A percentile compares a stretch with the other conserved stretches of the same genome.
These are phyloP conservation scores for Camellia oleifera DNA, from an alignment of 179 eudicot species.

Conservation along the genomic window DNA sequence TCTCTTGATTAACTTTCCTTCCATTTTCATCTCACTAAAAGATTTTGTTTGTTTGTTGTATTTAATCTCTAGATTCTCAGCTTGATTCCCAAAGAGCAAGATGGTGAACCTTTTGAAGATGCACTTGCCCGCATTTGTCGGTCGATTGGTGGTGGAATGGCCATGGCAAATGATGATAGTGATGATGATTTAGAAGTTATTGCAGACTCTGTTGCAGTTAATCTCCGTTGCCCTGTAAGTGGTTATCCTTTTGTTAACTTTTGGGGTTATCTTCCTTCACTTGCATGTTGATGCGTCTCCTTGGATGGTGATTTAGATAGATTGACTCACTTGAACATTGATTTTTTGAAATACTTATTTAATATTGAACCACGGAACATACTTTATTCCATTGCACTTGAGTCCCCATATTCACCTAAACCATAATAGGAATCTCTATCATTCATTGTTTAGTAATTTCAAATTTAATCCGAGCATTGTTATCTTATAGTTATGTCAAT, in stretches of 20 bases:
- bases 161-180: constrained; percentile 49
- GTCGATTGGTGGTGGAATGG: constrained; percentile 66
- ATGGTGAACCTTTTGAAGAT: constrained; percentile 54
- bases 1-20: constrained; percentile 7
- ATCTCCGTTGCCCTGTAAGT: constrained; percentile 81
- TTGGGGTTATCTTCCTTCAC: background rate
- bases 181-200: constrained; percentile 78
- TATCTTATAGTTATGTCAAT: too few relatives aligned
- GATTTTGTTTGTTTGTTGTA: background rate
- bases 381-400: too few relatives aligned
- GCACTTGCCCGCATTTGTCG: constrained; percentile 73
- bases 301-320: too few relatives aligned
- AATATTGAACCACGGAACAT: too few relatives aligned
- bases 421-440: too few relatives aligned
- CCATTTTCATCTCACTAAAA: constrained; percentile 2
- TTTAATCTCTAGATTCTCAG: constrained; percentile 38
- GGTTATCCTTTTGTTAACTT: background rate
- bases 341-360: too few relatives aligned
- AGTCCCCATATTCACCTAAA: too few relatives aligned
- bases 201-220: constrained; percentile 55
- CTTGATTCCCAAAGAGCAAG: constrained; percentile 50
- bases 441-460: too few relatives aligned
- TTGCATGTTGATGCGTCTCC: background rate
- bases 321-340: too few relatives aligned
- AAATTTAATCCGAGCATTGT: too few relatives aligned